Evolutionary conservation across 2,329 filamentous ascomycete species (phyloP).

Genomic region (Trichoderma atroviride): DNA sequence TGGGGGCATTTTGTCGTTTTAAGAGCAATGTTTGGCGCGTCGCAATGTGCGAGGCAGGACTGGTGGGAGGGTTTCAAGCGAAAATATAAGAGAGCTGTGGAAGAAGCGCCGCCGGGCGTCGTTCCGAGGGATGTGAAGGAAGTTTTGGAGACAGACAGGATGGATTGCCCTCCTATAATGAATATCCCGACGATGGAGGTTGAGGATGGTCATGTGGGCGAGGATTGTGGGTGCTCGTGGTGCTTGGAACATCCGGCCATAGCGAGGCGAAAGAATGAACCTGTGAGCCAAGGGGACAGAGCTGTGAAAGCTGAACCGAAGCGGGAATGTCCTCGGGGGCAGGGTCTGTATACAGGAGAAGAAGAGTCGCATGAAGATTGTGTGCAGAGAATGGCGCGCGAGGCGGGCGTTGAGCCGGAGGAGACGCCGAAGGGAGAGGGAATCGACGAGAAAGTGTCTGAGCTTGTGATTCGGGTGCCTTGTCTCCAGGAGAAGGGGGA

Average conservation of each 20-base stretch:
- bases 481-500: too few species aligned
- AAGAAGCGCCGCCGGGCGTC: constrained; percentile 15
- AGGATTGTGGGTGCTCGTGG: neutral
- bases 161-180: neutral
- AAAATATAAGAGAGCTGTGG: neutral
- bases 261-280: neutral
- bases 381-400: neutral
- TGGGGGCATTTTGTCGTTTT: constrained; percentile 23
- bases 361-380: neutral
- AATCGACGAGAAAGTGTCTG: neutral
- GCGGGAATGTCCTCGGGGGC: neutral
- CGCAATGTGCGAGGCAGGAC: constrained; percentile 6
- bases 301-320: too few species aligned
- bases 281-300: neutral
- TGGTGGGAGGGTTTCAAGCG: constrained; percentile 14
- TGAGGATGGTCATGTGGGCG: neutral
- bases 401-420: constrained; percentile 11
- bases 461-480: neutral
- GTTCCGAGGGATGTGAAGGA: neutral
- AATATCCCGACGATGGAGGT: constrained; percentile 16
- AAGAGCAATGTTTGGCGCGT: constrained; percentile 21
- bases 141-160: constrained; percentile 2
- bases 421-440: neutral
- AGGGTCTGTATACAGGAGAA: constrained; percentile 4
- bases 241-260: neutral